A percentile compares a stretch with the other conserved stretches of the same genome.
Conservation (phyloP, 2,329 filamentous ascomycete species). For the Xylogone sp. region DNA sequence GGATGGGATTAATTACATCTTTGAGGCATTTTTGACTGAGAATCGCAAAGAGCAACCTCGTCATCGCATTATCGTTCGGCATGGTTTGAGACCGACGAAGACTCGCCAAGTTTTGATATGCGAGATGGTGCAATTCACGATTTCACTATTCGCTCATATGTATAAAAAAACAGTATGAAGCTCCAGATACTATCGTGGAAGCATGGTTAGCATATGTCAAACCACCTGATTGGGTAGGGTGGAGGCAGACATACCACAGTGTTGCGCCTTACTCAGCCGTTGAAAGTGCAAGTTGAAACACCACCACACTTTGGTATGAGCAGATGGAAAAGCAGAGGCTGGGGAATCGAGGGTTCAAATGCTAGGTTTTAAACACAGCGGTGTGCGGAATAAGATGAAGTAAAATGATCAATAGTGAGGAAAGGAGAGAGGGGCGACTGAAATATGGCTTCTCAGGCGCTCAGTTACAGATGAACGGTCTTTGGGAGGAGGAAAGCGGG, state of each 20-base stretch:
- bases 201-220: background rate
- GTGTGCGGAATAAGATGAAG: slow-evolving; percentile 15
- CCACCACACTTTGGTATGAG: too few species aligned
- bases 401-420: slow-evolving; percentile 15
- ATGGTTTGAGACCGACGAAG: slow-evolving; percentile 32
- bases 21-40: slow-evolving; percentile 51
- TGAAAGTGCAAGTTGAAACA: too few species aligned
- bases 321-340: background rate
- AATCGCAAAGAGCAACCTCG: slow-evolving; percentile 51
- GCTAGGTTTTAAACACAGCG: slow-evolving; percentile 7
- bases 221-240: background rate
- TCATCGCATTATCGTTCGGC: slow-evolving; percentile 44
- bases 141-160: background rate
- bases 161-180: background rate
- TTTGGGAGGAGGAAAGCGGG: slow-evolving; percentile 12
- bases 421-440: slow-evolving; percentile 4
- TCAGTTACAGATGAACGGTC: slow-evolving; percentile 6
- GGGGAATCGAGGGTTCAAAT: background rate
- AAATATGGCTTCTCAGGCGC: slow-evolving; percentile 9
- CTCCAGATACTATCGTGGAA: background rate
- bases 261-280: background rate
- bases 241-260: background rate
- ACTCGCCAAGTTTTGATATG: slow-evolving; percentile 19
- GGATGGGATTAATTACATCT: slow-evolving; percentile 31
- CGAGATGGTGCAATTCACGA: background rate